Percentiles rank a stretch among this genome's conserved stretches.
Evolutionary conservation across 257 asterid species (phyloP).

Genomic region (Solanum verrucosum): DNA sequence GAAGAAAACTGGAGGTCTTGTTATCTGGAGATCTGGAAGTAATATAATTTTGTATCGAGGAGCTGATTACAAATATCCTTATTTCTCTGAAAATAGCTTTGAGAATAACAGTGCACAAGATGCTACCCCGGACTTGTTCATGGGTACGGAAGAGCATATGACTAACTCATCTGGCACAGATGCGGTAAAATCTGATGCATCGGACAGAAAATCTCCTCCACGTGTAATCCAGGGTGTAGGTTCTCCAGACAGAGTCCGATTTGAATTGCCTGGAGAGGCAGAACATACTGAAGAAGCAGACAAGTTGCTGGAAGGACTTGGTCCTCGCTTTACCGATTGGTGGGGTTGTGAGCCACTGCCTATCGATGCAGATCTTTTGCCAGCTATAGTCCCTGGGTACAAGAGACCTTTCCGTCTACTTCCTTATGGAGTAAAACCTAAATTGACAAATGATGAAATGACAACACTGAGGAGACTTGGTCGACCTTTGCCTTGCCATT

Average conservation of each 20-base stretch:
- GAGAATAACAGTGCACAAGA: constrained; percentile 22
- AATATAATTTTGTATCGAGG: constrained; percentile 84
- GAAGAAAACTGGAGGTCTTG: constrained; percentile 95
- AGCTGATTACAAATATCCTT: constrained; percentile 77
- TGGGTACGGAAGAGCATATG: constrained; percentile 13
- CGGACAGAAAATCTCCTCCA: constrained; percentile 23
- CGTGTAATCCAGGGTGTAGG: constrained; percentile 78
- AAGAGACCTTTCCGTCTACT: constrained; percentile 83
- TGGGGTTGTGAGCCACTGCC: constrained; percentile 95
- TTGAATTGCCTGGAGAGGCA: constrained; percentile 90
- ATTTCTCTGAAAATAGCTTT: constrained; percentile 35
- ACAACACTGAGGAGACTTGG: constrained; percentile 78
- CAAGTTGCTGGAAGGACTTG: constrained; percentile 75
- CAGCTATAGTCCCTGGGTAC: constrained; percentile 78
- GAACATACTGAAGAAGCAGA: constrained; percentile 77
- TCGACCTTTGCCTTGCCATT: constrained; percentile 88
- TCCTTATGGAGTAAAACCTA: constrained; percentile 84
- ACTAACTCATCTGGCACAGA: constrained; percentile 16
- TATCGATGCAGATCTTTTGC: constrained; percentile 92
- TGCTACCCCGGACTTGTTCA: constrained; percentile 27
- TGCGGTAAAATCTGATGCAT: constrained; percentile 15
- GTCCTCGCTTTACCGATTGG: constrained; percentile 95
- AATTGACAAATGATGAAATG: constrained; percentile 88
- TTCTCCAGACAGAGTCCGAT: constrained; percentile 69
- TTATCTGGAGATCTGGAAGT: constrained; percentile 96